Evolutionary conservation across 2,329 filamentous ascomycete species (phyloP).

Genomic region (Aureobasidium vineae): DNA sequence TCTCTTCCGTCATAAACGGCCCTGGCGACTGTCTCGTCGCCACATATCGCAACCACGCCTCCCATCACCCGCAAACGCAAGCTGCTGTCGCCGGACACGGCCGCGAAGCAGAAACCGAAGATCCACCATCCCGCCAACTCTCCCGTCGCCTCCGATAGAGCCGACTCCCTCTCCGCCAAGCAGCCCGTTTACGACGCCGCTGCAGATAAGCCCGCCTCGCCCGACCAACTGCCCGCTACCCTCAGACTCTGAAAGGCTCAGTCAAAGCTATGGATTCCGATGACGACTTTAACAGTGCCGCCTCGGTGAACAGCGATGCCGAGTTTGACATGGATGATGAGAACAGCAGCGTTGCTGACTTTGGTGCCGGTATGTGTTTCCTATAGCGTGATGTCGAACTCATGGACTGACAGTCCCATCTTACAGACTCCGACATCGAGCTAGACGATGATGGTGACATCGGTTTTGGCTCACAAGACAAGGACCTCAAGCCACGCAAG

Average conservation of each 20-base stretch:
- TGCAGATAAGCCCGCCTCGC: constrained; percentile 35
- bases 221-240: constrained; percentile 47
- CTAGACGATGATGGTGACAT: constrained; percentile 60
- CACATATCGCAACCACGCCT: constrained; percentile 34
- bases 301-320: constrained; percentile 66
- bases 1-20: constrained; percentile 34
- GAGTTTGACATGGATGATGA: constrained; percentile 59
- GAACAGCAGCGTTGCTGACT: constrained; percentile 64
- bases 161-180: constrained; percentile 32
- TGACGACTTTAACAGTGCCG: constrained; percentile 84
- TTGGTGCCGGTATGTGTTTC: constrained; percentile 44
- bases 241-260: constrained; percentile 46
- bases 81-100: constrained; percentile 31
- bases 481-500: constrained; percentile 69
- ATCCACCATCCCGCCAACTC: constrained; percentile 11
- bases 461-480: constrained; percentile 63
- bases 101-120: constrained; percentile 27
- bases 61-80: constrained; percentile 39
- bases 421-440: constrained; percentile 50
- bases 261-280: constrained; percentile 81
- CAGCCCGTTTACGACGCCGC: constrained; percentile 39
- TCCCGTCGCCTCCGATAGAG: constrained; percentile 30
- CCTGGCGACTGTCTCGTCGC: constrained; percentile 31
- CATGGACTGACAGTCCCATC: constrained; percentile 40
- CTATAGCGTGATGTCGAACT: constrained; percentile 26